Conservation (phyloP, 1,139 yeast genomes). For the Starmera stellimalicola region DNA sequence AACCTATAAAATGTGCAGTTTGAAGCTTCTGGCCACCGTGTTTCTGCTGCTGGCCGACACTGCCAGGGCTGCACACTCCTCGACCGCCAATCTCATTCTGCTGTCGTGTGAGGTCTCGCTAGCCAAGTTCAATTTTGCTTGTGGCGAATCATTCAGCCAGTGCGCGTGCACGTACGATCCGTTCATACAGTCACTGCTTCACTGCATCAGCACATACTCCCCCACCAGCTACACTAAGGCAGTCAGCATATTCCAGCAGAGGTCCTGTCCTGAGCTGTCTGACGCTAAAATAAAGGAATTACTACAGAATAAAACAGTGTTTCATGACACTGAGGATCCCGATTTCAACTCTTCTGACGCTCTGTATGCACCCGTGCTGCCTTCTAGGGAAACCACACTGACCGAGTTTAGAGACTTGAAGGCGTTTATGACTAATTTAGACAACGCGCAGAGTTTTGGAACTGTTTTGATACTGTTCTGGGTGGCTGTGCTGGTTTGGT, state of each 20-base stretch:
- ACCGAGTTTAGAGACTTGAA: constrained; percentile 13
- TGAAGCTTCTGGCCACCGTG: too few species aligned
- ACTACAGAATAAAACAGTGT: constrained; percentile 2
- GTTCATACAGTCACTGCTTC: constrained; percentile 10
- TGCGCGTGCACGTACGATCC: constrained; percentile 16
- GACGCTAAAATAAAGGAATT: constrained; percentile 6
- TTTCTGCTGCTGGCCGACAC: too few species aligned
- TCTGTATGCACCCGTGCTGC: constrained; percentile 11
- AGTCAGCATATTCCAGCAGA: too few species aligned
- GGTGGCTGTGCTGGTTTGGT: constrained; percentile 8
- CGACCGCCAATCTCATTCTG: constrained; percentile 13
- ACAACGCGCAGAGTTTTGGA: constrained; percentile 14
- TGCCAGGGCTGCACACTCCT: too few species aligned
- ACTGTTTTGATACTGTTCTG: constrained; percentile 14
- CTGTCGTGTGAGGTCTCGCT: constrained; percentile 16
- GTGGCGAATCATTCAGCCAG: constrained; percentile 7
- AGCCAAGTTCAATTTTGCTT: constrained; percentile 10
- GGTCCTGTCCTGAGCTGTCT: constrained; percentile 8
- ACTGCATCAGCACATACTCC: constrained; percentile 12
- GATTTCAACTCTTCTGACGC: constrained; percentile 6
- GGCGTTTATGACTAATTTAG: constrained; percentile 19
- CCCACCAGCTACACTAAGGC: constrained; percentile 7
- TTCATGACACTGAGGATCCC: constrained; percentile 5
- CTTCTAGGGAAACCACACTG: constrained; percentile 3
- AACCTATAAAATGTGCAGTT: too few species aligned